Conservation (phyloP, 768 basidiomycete species). For the Hygrophorus pudorinus region DNA sequence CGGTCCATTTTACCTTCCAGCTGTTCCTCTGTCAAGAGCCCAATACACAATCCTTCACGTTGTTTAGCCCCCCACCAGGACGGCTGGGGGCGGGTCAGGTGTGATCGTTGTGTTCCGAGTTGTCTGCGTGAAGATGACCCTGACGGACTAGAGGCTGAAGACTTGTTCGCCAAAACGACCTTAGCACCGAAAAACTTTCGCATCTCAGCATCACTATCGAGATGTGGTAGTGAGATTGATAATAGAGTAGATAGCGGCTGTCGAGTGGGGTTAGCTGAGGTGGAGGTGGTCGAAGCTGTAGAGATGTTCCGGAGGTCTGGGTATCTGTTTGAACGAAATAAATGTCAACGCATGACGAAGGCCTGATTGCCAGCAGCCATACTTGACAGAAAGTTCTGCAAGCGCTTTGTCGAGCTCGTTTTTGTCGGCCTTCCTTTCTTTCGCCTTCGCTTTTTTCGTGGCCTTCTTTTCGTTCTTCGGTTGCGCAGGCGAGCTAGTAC, state of each 20-base stretch:
- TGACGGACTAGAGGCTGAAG: conserved; percentile 22
- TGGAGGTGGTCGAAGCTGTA: conserved; percentile 12
- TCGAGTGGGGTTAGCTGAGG: conserved; percentile 17
- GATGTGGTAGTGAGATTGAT: conserved; percentile 67
- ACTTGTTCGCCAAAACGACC: conserved; percentile 61
- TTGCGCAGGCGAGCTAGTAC: neutral
- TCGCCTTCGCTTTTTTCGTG: conserved; percentile 52
- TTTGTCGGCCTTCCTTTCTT: conserved; percentile 48
- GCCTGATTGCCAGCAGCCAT: conserved; percentile 10
- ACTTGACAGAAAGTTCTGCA: conserved; percentile 78
- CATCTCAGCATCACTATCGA: conserved; percentile 87
- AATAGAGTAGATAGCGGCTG: conserved; percentile 46
- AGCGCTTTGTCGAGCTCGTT: conserved; percentile 83
- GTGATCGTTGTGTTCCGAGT: conserved; percentile 43
- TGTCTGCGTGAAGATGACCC: conserved; percentile 28
- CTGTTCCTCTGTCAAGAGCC: conserved; percentile 49
- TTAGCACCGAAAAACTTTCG: conserved; percentile 90
- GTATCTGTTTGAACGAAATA: conserved; percentile 26
- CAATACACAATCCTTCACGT: conserved; percentile 65
- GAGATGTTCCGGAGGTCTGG: conserved; percentile 38
- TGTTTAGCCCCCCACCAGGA: conserved; percentile 65
- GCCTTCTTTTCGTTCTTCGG: conserved; percentile 8
- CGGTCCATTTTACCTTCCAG: conserved; percentile 28
- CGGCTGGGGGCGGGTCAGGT: conserved; percentile 66
- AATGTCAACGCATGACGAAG: neutral